These are phyloP conservation scores for Alnus glutinosa DNA, from an alignment of 306 rosid species.

Conservation along the genomic window DNA sequence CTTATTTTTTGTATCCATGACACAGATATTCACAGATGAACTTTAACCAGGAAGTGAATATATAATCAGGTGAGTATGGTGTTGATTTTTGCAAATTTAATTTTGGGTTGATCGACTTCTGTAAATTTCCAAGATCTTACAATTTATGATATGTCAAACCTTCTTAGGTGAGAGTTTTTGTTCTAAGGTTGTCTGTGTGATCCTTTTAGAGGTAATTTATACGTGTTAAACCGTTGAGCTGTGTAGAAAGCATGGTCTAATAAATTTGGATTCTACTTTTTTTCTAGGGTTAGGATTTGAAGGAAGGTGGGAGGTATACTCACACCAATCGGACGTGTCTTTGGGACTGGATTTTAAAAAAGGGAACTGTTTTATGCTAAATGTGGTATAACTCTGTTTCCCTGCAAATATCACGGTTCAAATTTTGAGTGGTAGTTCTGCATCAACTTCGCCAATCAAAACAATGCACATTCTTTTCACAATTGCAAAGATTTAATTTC, in stretches of 20 bases:
- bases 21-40: slow-evolving; percentile 12
- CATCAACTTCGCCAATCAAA: not conserved
- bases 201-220: not conserved
- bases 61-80: slow-evolving; percentile 2
- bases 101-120: not conserved
- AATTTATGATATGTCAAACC: not conserved
- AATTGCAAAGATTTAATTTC: not conserved
- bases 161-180: not conserved
- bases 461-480: not conserved
- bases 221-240: not conserved
- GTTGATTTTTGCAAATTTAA: not conserved
- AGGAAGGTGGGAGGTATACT: not conserved
- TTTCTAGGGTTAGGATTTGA: not conserved
- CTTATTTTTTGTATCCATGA: not conserved
- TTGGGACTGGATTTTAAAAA: not conserved
- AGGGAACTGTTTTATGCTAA: not conserved
- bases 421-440: not conserved
- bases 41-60: slow-evolving; percentile 7
- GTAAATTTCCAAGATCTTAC: not conserved
- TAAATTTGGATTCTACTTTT: not conserved
- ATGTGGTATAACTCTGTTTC: not conserved
- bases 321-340: not conserved
- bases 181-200: not conserved
- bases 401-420: not conserved
- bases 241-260: not conserved